phyloP scores from a whole-genome alignment of 2,329 filamentous ascomycete genomes.

The Aspergillus thermomutatus region DNA sequence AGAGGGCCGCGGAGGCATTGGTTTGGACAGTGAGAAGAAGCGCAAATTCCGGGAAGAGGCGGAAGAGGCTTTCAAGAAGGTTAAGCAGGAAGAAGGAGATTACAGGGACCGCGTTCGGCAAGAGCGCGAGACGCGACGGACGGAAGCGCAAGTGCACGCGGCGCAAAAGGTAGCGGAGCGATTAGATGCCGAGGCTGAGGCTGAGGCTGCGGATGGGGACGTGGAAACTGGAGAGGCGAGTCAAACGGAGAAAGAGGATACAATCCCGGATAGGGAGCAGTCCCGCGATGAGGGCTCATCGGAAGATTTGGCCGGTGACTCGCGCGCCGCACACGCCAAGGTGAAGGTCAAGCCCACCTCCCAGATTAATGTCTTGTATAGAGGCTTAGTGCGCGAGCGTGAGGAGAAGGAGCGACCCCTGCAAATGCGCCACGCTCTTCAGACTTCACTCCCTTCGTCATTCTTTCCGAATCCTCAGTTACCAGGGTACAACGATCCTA shows the following conservation, averaged over 20 bases:
- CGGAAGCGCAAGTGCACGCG: constrained; percentile 67
- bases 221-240: constrained; percentile 8
- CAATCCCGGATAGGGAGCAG: not conserved
- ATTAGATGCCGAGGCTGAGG: constrained; percentile 59
- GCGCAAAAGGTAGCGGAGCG: constrained; percentile 82
- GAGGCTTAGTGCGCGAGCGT: constrained; percentile 67
- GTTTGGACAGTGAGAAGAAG: constrained; percentile 79
- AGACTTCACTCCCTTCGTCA: constrained; percentile 31
- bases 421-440: constrained; percentile 30
- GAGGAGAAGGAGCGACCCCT: constrained; percentile 54
- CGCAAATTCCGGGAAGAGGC: constrained; percentile 66
- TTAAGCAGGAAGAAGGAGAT: constrained; percentile 64
- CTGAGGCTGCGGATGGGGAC: constrained; percentile 14
- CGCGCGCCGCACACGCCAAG: constrained; percentile 10
- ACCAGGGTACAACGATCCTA: constrained; percentile 64
- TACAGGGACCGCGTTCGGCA: constrained; percentile 69
- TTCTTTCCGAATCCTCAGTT: constrained; percentile 44
- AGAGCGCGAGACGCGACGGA: constrained; percentile 65
- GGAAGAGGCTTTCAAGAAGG: constrained; percentile 56
- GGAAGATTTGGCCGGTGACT: constrained; percentile 6
- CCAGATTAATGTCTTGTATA: constrained; percentile 74
- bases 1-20: constrained; percentile 77
- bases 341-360: constrained; percentile 51
- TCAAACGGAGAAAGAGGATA: constrained; percentile 6
- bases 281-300: not conserved